phyloP scores from a whole-genome alignment of 2,329 filamentous ascomycete genomes.

The Corinectria fuckeliana region DNA sequence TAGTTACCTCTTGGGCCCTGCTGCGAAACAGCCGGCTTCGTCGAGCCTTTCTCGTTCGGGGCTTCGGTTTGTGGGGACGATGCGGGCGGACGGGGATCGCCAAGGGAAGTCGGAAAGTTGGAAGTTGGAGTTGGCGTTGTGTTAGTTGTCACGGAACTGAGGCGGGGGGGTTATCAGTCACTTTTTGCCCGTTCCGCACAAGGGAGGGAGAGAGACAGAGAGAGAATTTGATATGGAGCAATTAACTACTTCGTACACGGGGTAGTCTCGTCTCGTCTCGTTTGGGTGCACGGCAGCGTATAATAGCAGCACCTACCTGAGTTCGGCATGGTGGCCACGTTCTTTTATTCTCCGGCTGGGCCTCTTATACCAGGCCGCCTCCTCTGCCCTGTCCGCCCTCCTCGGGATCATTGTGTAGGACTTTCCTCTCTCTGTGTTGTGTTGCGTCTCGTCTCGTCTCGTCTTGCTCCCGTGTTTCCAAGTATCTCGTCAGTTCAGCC shows the following conservation, averaged over 20 bases:
- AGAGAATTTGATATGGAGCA: neutral
- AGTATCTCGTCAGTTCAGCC: neutral
- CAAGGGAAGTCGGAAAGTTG: neutral
- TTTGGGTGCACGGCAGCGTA: neutral
- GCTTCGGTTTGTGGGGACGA: conserved; percentile 11
- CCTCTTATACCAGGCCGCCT: neutral
- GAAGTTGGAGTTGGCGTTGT: neutral
- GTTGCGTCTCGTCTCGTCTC: too few species aligned
- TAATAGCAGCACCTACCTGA: neutral
- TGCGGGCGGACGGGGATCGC: neutral
- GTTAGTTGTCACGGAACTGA: too few species aligned
- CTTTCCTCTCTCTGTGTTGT: neutral
- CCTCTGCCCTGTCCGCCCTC: neutral
- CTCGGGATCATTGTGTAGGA: too few species aligned
- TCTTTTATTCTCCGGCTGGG: neutral
- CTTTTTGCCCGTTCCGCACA: neutral
- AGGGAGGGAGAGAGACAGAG: neutral
- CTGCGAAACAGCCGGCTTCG: conserved; percentile 30
- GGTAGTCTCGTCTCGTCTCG: neutral
- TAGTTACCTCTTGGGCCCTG: conserved; percentile 11
- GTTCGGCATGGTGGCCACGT: neutral
- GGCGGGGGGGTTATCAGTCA: too few species aligned
- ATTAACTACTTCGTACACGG: too few species aligned
- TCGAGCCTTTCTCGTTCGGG: conserved; percentile 22
- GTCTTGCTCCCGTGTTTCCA: too few species aligned